Percentiles rank a stretch among this genome's conserved stretches.
Evolutionary conservation across 148 eudicot genomes (phyloP).

Genomic region (Heliamphora exappendiculata): DNA sequence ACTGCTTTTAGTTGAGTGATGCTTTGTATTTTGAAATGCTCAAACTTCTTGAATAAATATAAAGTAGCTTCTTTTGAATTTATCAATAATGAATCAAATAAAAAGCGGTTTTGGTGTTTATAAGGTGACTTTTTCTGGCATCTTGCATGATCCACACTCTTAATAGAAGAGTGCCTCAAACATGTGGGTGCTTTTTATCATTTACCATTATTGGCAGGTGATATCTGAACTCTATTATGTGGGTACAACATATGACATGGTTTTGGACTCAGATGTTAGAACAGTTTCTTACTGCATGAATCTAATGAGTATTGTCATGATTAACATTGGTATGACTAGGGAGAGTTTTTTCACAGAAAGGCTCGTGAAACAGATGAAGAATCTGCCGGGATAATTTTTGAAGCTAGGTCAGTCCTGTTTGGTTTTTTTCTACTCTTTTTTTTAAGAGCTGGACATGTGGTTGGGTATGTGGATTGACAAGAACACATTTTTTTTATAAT

Average conservation of each 20-base stretch:
- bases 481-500: not conserved
- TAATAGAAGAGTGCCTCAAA: too few species aligned
- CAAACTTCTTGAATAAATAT: not conserved
- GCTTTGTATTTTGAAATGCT: not conserved
- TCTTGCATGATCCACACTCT: not conserved
- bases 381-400: constrained; percentile 29
- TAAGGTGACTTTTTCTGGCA: not conserved
- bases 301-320: not conserved
- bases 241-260: not conserved
- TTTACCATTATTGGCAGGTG: not conserved
- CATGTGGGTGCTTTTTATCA: not conserved
- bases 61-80: not conserved
- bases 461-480: not conserved
- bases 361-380: constrained; percentile 55
- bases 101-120: not conserved
- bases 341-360: constrained; percentile 28
- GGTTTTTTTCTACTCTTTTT: not conserved
- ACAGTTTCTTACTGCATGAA: not conserved
- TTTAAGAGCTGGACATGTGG: too few species aligned
- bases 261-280: not conserved
- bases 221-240: not conserved
- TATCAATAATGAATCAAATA: not conserved
- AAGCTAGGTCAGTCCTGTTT: constrained; percentile 24
- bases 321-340: constrained; percentile 21
- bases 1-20: not conserved